A percentile compares a stretch with the other conserved stretches of the same genome.
Conservation (phyloP, 1,284 basidiomycete genomes). For the Puccinia triticina region DNA sequence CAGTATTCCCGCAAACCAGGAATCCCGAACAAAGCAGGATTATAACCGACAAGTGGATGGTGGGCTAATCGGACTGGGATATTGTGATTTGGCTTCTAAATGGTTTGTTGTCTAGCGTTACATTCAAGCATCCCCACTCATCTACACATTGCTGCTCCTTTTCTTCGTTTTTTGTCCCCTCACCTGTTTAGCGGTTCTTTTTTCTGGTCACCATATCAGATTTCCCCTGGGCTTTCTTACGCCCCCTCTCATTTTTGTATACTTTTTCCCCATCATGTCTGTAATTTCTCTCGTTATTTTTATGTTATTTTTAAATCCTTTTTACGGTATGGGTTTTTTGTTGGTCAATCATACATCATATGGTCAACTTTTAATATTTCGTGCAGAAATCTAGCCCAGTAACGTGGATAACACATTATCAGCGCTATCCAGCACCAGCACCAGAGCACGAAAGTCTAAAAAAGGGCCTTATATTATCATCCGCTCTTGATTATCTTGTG, state of each 20-base stretch:
- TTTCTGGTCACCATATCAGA: background rate
- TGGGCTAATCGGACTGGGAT: background rate
- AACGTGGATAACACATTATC: too few relatives aligned
- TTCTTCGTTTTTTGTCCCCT: background rate
- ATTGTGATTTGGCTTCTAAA: background rate
- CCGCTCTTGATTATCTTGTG: too few relatives aligned
- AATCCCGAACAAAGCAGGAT: too few relatives aligned
- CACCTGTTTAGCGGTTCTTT: background rate
- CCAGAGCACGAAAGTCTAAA: too few relatives aligned
- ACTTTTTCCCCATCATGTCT: background rate
- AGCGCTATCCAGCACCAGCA: too few relatives aligned
- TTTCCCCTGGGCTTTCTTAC: background rate
- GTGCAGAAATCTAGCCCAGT: too few relatives aligned
- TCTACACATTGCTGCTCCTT: background rate
- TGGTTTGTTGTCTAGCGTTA: background rate
- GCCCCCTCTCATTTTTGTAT: background rate
- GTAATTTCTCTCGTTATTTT: background rate
- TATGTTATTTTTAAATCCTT: slow-evolving; percentile 13
- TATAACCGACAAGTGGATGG: background rate
- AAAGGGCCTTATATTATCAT: too few relatives aligned
- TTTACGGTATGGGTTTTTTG: background rate
- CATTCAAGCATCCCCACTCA: too few relatives aligned
- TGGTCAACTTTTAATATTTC: background rate
- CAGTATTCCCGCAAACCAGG: background rate
- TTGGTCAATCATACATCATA: background rate